Evolutionary conservation across 108 stramenopile genomes (phyloP), one percentile per base, ranked within the genome.

Genomic region (Cyclotella distinguenda): DNA sequence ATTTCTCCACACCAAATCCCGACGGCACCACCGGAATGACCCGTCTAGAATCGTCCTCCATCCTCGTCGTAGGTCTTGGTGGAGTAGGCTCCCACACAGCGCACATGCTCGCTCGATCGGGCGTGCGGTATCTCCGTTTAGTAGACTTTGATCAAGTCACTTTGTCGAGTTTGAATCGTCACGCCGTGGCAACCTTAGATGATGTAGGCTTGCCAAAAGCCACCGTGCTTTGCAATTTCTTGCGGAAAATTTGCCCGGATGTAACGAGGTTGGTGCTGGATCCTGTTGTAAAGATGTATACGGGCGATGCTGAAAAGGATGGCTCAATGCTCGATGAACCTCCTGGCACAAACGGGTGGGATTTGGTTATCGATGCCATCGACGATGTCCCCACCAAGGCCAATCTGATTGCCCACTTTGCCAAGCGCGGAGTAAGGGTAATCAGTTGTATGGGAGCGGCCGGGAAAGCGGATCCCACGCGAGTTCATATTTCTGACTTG

Each of bases 71-170:
- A 31, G 98, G 98, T n/a, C 66, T 96, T 28, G 98, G 98, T n/a
- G 97, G 97, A 13, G 97, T 99, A 2, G 93, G 96, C 22, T 89
- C 87, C 36, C 99, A 99, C 68, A 74, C 88, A 6, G 97, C 97
- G 12, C 76, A 94, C 51, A 97, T 99, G 95, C 81, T 99, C 40
- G 97, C 90, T 6, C 81, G 99, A 13, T 77, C 88, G 16, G 99
- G 99, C 10, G 93, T 98, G 2, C 65, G 77, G 21, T 68, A 80
- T 39, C 58, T 99, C 21, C 84, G 97, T 21, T 71, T 99, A 44
- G 90, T 99, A 45, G 99, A 99, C 78, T 98, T 98, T 82, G 99
- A 99, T 66, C 95, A 98, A 65, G 97, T 99, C 16, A 95, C 98
- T 8, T 73, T 98, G 28, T 96, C 94, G 40, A 94, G 92, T 44